phyloP scores from a whole-genome alignment of 108 stramenopile species.

The Cylindrotheca closterium region DNA sequence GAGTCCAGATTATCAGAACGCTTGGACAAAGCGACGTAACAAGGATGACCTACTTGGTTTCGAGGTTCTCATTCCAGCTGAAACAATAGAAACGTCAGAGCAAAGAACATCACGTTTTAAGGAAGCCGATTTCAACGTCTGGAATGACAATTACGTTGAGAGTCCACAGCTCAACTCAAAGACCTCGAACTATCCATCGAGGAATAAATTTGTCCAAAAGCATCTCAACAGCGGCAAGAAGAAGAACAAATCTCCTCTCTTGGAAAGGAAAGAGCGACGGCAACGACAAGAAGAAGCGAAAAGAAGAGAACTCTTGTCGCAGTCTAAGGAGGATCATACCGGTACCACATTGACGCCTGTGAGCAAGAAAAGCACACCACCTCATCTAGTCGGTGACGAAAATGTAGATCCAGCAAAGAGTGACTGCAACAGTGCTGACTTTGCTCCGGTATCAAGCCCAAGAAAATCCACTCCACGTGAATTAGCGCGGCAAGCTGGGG shows the following conservation, averaged over 20 bases:
- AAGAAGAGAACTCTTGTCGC: neutral
- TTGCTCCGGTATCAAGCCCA: neutral
- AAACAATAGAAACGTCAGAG: too few species aligned
- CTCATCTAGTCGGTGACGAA: conserved; percentile 3
- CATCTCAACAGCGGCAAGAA: too few species aligned
- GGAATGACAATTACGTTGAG: too few species aligned
- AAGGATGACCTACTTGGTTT: too few species aligned
- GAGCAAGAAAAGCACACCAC: neutral
- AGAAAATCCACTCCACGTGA: neutral
- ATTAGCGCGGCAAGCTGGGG: conserved; percentile 35
- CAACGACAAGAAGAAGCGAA: neutral
- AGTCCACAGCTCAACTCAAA: too few species aligned
- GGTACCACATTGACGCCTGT: neutral
- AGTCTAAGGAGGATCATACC: neutral
- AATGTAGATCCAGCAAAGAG: neutral
- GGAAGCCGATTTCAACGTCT: too few species aligned
- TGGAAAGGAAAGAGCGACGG: neutral
- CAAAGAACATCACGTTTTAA: too few species aligned
- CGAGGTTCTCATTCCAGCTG: too few species aligned
- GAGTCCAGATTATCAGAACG: too few species aligned
- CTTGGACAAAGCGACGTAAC: too few species aligned
- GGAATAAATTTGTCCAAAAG: too few species aligned
- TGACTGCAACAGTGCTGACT: neutral
- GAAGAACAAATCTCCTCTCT: neutral
- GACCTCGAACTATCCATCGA: too few species aligned